Evolutionary conservation across 2,329 filamentous ascomycete genomes (phyloP), one percentile per base, ranked within the genome.

Genomic region (Fusarium mexicanum): DNA sequence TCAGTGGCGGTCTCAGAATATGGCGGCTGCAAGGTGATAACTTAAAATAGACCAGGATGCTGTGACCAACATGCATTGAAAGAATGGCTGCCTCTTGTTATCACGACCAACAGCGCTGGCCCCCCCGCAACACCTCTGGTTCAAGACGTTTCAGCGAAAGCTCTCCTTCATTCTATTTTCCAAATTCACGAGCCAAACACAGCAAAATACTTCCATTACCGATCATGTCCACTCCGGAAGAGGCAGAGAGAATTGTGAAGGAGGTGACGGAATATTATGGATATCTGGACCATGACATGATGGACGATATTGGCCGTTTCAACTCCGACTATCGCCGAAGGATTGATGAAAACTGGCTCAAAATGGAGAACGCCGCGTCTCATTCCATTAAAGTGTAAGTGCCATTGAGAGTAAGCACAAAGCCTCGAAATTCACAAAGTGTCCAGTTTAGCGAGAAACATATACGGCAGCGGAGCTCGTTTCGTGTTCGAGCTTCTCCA

Each of bases 401-500:
- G 33, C 16, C 8, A 5, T 35, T 35, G 33, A 11, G 12, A 26
- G 12, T 3, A 8, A 31, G 3, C 12, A 22, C 10, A 6, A 8
- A 6, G 10, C n/a, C 8, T 31, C 1, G 2, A 31, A 37, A 5
- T 29, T 37, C 20, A 55, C 4, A 18, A n/a, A 4, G 11, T 43
- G 2, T 1, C 26, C 14, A 75, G 73, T 43, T 18, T 73, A 24
- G 67, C 73, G 20, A 74, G 65, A 18, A 61, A 75, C 16, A 73
- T 75, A 6, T 73, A 73, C 29, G 73, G 73, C 6, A 73, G 64
- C n/a, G 70, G 72, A 1, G 69, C 73, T 6, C 46, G 72, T 38
- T 75, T 75, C 11, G 65, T 73, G 4, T 76, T 76, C 44, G 74
- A 76, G 41, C 74, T 76, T 58, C 70, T 76, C 55, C 74, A 74